These are phyloP conservation scores for Phytophthora hybrid DNA, from an alignment of 352 stramenopile species.

Conservation along the genomic window DNA sequence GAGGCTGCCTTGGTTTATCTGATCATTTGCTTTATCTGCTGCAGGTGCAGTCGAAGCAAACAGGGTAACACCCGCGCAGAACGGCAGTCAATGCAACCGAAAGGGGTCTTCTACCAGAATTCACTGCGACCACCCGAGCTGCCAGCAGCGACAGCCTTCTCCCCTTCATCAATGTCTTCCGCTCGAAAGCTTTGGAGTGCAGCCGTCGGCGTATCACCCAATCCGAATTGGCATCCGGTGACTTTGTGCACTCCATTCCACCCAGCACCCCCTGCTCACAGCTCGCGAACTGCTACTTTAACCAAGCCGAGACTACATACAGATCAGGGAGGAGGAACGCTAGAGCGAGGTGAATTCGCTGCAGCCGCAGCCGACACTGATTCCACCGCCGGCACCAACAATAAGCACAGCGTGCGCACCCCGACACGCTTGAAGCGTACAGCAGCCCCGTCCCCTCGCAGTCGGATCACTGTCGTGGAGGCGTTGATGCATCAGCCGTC, in stretches of 20 bases:
- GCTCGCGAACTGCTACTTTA: background rate
- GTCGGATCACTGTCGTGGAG: slow-evolving; percentile 32
- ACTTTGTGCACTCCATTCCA: slow-evolving; percentile 5
- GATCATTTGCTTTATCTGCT: background rate
- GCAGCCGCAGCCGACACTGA: background rate
- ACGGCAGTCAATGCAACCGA: slow-evolving; percentile 9
- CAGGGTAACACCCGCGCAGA: slow-evolving; percentile 1
- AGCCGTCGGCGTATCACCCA: background rate
- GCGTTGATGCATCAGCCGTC: slow-evolving; percentile 41
- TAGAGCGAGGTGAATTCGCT: background rate
- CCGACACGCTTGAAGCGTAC: slow-evolving; percentile 14
- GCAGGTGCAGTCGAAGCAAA: slow-evolving; percentile 4
- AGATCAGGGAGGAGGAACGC: background rate
- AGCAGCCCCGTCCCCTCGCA: slow-evolving; percentile 29
- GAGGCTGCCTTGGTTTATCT: background rate
- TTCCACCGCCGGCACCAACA: background rate
- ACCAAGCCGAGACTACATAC: background rate
- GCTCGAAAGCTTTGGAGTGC: slow-evolving; percentile 17
- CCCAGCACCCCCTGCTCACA: slow-evolving; percentile 2
- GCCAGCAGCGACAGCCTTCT: slow-evolving; percentile 12
- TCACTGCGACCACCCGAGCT: slow-evolving; percentile 29
- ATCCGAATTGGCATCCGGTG: slow-evolving; percentile 14
- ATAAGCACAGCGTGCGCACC: slow-evolving; percentile 4
- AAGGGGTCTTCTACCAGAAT: slow-evolving; percentile 41
- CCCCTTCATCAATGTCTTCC: slow-evolving; percentile 6